Evolutionary conservation across 106 monocot species (phyloP), one percentile per base, ranked within the genome.

Genomic region (Narthecium ossifragum): DNA sequence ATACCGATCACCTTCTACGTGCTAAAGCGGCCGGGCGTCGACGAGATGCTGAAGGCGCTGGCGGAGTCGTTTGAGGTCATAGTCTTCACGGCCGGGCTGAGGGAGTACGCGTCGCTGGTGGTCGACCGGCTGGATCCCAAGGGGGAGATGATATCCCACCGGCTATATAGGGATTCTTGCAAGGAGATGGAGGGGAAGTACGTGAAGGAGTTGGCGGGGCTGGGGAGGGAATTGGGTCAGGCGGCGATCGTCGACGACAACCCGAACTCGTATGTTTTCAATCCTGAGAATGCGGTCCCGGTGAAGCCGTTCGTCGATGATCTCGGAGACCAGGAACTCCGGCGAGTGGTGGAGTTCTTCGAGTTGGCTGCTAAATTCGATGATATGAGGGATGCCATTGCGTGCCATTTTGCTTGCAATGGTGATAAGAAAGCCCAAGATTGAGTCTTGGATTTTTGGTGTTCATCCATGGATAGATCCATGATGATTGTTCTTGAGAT

Each of bases 221-320:
- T 72, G 0, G 86, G 86, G 26, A 78, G 90, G 37, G 80, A 64
- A 10, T 25, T 96, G 67, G 67, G 52, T 6, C 52, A 59, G 56
- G 85, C 68, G 20, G 78, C 78, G 30, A 80, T 96, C 40, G 71
- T 96, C 5, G 96, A 96, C 26, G 96, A 96, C 31, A 96, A 96
- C 61, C 90, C 96, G 2, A 78, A 75, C 22, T 68, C 83, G 12
- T 96, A 84, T 50, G 2, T 34, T 28, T 51, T 90, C 32, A 90
- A 96, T 60, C 80, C 75, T 48, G 83, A 78, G 62, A 96, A 96
- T 31, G 96, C 81, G 0, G 55, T 96, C 0, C 86, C 73, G 2
- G 62, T 96, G 22, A 53, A 27, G 2, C 75, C 96, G 0, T 96
- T 96, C 28, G 25, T 77, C 2, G 73, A 73, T 17, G 73, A 96